Evolutionary conservation across 2,329 filamentous ascomycete species (phyloP).

Genomic region (Coniochaeta pulveracea): DNA sequence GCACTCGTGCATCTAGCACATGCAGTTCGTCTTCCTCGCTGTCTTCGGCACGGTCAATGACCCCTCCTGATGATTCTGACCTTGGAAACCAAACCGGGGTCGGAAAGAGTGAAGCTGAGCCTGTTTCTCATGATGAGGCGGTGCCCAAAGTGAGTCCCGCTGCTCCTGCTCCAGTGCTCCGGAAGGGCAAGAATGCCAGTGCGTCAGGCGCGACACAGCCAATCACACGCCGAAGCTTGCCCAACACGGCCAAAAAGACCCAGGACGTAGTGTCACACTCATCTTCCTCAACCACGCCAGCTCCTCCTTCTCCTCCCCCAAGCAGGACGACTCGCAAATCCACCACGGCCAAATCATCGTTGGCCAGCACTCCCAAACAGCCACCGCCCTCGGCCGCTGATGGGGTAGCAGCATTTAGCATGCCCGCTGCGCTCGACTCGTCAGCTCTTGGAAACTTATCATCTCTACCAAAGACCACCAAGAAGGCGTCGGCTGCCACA

Average conservation of each 20-base stretch:
- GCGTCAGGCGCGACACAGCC: constrained; percentile 12
- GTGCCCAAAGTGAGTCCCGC: no score
- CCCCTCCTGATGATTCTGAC: constrained; percentile 13
- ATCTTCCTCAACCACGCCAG: constrained; percentile 7
- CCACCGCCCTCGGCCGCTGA: constrained; percentile 9
- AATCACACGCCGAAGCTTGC: constrained; percentile 16
- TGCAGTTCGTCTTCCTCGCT: constrained; percentile 18
- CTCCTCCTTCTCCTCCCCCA: constrained; percentile 7
- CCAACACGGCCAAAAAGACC: constrained; percentile 16
- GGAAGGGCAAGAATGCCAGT: neutral
- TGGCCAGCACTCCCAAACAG: constrained; percentile 6
- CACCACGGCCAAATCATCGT: constrained; percentile 5
- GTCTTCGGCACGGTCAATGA: constrained; percentile 19
- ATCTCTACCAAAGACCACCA: constrained; percentile 19
- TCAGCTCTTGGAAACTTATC: constrained; percentile 12
- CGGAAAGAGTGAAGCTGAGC: no score
- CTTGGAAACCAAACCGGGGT: no score
- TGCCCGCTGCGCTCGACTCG: constrained; percentile 15
- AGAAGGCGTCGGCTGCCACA: constrained; percentile 6
- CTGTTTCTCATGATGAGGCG: no score
- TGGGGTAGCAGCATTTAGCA: constrained; percentile 15
- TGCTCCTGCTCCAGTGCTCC: constrained; percentile 7
- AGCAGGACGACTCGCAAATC: constrained; percentile 3
- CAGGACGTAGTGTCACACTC: constrained; percentile 16
- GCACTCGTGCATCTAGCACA: constrained; percentile 7